Conservation (phyloP, 768 basidiomycete genomes). For the Coprinopsis sp. region DNA sequence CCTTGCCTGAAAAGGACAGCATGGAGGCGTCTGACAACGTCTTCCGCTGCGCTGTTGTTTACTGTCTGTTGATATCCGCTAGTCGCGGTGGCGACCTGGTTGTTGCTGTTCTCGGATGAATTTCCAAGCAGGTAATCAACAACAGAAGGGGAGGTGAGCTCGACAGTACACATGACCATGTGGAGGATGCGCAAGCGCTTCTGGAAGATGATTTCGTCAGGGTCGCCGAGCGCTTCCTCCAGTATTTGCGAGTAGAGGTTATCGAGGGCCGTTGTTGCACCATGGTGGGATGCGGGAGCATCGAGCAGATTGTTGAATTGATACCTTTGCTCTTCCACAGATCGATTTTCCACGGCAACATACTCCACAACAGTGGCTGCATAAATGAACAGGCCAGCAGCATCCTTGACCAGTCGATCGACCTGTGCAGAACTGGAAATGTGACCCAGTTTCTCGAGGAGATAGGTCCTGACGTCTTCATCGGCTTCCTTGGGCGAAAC, state of each 20-base stretch:
- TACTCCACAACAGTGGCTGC: constrained; percentile 17
- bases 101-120: background rate
- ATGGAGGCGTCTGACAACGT: no score
- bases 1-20: no score
- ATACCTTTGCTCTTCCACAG: no score
- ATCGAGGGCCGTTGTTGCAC: constrained; percentile 10
- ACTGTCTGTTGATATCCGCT: background rate
- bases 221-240: constrained; percentile 11
- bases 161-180: constrained; percentile 19
- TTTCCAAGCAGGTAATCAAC: constrained; percentile 12
- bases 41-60: no score
- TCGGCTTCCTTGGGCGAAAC: background rate
- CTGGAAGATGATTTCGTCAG: constrained; percentile 5
- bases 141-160: constrained; percentile 12
- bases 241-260: constrained; percentile 14
- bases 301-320: no score
- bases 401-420: constrained; percentile 10
- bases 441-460: background rate
- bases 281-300: no score
- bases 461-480: constrained; percentile 5
- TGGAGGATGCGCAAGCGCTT: constrained; percentile 14
- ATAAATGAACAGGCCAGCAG: no score
- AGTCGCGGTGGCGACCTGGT: background rate
- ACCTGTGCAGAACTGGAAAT: constrained; percentile 3
- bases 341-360: no score